phyloP scores from a whole-genome alignment of 2,329 filamentous ascomycete genomes.

The Aspergillus persii region DNA sequence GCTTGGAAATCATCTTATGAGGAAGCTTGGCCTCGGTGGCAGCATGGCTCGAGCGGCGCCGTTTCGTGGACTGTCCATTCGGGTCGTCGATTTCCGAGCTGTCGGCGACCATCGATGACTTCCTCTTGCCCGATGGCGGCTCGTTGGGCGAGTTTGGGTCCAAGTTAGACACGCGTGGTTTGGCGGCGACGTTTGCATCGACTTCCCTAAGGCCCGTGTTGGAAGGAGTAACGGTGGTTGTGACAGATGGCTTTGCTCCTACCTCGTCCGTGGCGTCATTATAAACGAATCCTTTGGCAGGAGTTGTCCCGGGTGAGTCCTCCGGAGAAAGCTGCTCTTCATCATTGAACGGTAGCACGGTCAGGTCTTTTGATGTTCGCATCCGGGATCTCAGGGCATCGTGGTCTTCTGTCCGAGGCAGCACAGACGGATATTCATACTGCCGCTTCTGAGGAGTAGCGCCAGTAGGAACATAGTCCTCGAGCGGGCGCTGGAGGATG shows the following conservation, averaged over 20 bases:
- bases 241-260: conserved; percentile 30
- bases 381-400: conserved; percentile 56
- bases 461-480: conserved; percentile 82
- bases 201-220: conserved; percentile 51
- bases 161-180: conserved; percentile 25
- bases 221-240: conserved; percentile 31
- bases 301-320: conserved; percentile 35
- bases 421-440: conserved; percentile 75
- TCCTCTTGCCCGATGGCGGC: neutral
- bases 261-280: conserved; percentile 47
- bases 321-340: conserved; percentile 23
- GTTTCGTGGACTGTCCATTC: conserved; percentile 26
- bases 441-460: conserved; percentile 76
- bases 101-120: conserved; percentile 6
- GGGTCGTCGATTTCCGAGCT: conserved; percentile 22
- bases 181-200: conserved; percentile 48
- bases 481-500: conserved; percentile 63
- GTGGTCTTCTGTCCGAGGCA: conserved; percentile 72
- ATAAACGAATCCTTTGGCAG: conserved; percentile 54
- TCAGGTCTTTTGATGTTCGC: conserved; percentile 41
- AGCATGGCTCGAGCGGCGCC: conserved; percentile 28
- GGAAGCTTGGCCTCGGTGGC: conserved; percentile 42
- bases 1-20: conserved; percentile 40
- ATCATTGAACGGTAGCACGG: conserved; percentile 30
- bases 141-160: conserved; percentile 14